Evolutionary conservation across 2,329 filamentous ascomycete species (phyloP).

Genomic region (Zymoseptoria crescenta): DNA sequence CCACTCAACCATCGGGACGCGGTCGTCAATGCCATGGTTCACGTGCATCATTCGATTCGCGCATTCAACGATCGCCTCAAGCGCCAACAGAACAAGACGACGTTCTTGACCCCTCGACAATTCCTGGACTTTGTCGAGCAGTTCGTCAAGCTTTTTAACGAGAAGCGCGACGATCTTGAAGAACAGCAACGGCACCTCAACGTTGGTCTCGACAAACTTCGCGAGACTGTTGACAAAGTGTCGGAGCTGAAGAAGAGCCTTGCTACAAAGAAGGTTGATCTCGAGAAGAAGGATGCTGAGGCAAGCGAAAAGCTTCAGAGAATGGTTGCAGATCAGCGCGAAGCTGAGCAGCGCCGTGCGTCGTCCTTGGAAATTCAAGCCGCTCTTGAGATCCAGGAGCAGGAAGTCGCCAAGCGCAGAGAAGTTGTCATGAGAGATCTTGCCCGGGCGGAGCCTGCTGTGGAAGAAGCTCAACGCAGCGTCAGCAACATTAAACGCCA

Average conservation of each 20-base stretch:
- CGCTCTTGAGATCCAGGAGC: conserved; percentile 80
- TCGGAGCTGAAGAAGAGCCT: conserved; percentile 83
- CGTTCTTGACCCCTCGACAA: conserved; percentile 90
- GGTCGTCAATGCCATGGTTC: conserved; percentile 97
- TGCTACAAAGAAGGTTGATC: conserved; percentile 85
- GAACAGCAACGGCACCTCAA: conserved; percentile 98
- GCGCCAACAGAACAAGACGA: conserved; percentile 86
- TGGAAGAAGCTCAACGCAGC: conserved; percentile 85
- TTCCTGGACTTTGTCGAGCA: conserved; percentile 98
- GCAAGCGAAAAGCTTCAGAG: conserved; percentile 95
- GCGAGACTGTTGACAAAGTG: conserved; percentile 96
- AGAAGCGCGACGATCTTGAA: conserved; percentile 96
- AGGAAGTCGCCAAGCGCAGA: conserved; percentile 72
- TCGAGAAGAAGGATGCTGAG: conserved; percentile 89
- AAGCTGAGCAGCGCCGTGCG: conserved; percentile 85
- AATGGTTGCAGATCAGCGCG: conserved; percentile 92
- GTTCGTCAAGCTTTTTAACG: conserved; percentile 93
- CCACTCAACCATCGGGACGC: conserved; percentile 86
- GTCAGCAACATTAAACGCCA: conserved; percentile 98
- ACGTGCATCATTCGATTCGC: conserved; percentile 91
- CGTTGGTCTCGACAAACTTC: conserved; percentile 92
- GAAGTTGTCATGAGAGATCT: conserved; percentile 82
- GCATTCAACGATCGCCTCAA: conserved; percentile 79
- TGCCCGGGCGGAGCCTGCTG: conserved; percentile 84
- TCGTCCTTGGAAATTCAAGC: conserved; percentile 83